Evolutionary conservation across 2,329 filamentous ascomycete genomes (phyloP).

Genomic region (Amauroascus verrucosus): DNA sequence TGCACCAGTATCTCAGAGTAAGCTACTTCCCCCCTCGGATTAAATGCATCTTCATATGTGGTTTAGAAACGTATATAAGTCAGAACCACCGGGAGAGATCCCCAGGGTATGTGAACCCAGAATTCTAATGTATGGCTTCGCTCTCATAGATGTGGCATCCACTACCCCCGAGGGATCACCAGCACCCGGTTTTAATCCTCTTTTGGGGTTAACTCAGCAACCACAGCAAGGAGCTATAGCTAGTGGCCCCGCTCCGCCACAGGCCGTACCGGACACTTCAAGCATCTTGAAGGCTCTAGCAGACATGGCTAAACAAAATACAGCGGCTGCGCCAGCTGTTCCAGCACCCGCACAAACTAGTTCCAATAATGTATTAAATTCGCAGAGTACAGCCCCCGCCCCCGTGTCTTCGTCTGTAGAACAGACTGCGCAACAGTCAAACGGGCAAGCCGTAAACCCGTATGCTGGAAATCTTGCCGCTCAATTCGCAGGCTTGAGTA

Average conservation of each 20-base stretch:
- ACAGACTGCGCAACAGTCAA: conserved; percentile 31
- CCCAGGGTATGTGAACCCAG: conserved; percentile 15
- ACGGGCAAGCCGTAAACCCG: conserved; percentile 49
- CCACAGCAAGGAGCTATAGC: conserved; percentile 21
- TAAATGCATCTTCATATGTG: neutral
- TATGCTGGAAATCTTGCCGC: conserved; percentile 40
- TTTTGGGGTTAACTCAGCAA: conserved; percentile 27
- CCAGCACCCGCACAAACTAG: conserved; percentile 31
- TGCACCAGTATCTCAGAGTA: conserved; percentile 53
- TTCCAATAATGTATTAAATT: conserved; percentile 42
- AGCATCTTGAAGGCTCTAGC: conserved; percentile 69
- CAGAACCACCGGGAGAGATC: conserved; percentile 8
- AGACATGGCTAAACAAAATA: conserved; percentile 68
- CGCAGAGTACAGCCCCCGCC: conserved; percentile 35
- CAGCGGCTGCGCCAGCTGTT: conserved; percentile 38
- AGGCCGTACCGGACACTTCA: conserved; percentile 45
- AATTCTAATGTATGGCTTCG: conserved; percentile 23
- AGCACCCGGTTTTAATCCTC: conserved; percentile 35
- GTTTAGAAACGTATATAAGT: conserved; percentile 6
- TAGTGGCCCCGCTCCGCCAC: conserved; percentile 19
- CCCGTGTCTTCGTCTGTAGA: conserved; percentile 38
- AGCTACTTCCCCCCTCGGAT: conserved; percentile 32
- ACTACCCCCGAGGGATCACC: conserved; percentile 57
- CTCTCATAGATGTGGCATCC: conserved; percentile 48
- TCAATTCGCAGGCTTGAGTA: conserved; percentile 40